These are phyloP conservation scores for Dysphania ambrosioides DNA, from an alignment of 148 eudicot species.

Conservation along the genomic window DNA sequence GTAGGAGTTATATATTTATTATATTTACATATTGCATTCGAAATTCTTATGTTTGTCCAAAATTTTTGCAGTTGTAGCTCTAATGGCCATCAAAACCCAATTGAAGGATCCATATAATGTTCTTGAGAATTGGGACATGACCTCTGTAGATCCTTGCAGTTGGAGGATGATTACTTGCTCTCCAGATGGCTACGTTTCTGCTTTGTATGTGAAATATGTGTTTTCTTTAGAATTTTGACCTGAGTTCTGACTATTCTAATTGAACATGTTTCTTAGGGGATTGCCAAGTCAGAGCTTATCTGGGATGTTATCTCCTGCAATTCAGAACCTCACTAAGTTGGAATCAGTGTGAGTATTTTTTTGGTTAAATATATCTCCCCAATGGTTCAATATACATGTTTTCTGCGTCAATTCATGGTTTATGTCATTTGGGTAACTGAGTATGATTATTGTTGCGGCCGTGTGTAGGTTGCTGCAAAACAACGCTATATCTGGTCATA, in stretches of 20 bases:
- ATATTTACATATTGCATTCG: too few relatives aligned
- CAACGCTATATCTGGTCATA: conserved; percentile 66
- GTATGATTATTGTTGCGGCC: not conserved
- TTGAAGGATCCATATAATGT: conserved; percentile 66
- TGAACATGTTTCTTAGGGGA: conserved; percentile 50
- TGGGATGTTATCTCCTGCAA: conserved; percentile 71
- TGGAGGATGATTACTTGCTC: conserved; percentile 92
- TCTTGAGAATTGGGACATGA: conserved; percentile 76
- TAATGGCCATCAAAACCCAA: conserved; percentile 62
- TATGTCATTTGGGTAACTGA: conserved; percentile 10
- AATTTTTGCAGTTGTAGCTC: conserved; percentile 67
- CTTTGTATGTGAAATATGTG: conserved; percentile 54
- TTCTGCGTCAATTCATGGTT: not conserved
- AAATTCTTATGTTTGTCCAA: conserved; percentile 8
- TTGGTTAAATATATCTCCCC: not conserved
- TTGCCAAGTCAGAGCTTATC: conserved; percentile 79
- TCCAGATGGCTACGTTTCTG: conserved; percentile 62
- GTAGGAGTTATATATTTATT: not conserved
- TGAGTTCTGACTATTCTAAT: conserved; percentile 6
- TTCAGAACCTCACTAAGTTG: conserved; percentile 75
- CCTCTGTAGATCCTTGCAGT: conserved; percentile 87
- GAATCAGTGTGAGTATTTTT: conserved; percentile 63
- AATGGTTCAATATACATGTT: too few relatives aligned
- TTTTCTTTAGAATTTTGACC: not conserved
- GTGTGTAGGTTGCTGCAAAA: conserved; percentile 69